A percentile compares a stretch with the other conserved stretches of the same genome.
These are phyloP conservation scores for Lecanosticta acicola DNA, from an alignment of 2,329 filamentous ascomycete species.

Conservation along the genomic window DNA sequence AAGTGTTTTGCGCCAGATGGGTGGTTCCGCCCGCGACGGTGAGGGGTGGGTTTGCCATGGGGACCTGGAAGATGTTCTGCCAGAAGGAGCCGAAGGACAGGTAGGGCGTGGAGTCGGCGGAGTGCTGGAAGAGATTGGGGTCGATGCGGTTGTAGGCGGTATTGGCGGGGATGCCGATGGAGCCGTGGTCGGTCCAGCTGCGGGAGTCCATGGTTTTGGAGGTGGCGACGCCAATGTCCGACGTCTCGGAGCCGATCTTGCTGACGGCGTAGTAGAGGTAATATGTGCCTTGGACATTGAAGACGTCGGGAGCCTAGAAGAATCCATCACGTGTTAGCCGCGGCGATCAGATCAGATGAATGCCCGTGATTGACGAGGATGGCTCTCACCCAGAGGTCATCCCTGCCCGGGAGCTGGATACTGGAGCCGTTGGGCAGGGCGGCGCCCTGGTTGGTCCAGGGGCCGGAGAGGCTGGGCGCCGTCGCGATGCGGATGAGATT, in stretches of 20 bases:
- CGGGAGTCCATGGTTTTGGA: conserved; percentile 47
- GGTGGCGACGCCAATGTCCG: conserved; percentile 57
- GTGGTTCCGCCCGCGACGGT: conserved; percentile 22
- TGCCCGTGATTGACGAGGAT: background rate
- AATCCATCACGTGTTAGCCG: background rate
- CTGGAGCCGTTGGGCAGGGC: conserved; percentile 43
- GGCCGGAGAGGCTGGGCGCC: conserved; percentile 42
- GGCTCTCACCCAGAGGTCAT: conserved; percentile 45
- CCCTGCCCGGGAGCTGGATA: conserved; percentile 43
- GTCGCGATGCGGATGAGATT: conserved; percentile 46
- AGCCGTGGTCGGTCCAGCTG: conserved; percentile 57
- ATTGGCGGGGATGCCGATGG: conserved; percentile 47
- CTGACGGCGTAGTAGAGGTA: conserved; percentile 61
- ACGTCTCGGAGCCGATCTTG: conserved; percentile 54
- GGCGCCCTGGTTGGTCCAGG: conserved; percentile 46
- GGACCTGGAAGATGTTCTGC: conserved; percentile 57
- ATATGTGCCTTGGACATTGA: conserved; percentile 52
- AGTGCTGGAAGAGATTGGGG: conserved; percentile 36
- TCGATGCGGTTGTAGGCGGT: conserved; percentile 48
- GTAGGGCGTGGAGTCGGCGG: conserved; percentile 42
- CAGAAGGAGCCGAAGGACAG: conserved; percentile 52
- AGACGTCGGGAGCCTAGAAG: conserved; percentile 52
- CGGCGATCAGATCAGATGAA: background rate
- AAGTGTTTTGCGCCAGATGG: conserved; percentile 51
- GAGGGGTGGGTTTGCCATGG: conserved; percentile 35